Conservation (phyloP, 805 yeast genomes). For the Saccharomycopsis sp. region DNA sequence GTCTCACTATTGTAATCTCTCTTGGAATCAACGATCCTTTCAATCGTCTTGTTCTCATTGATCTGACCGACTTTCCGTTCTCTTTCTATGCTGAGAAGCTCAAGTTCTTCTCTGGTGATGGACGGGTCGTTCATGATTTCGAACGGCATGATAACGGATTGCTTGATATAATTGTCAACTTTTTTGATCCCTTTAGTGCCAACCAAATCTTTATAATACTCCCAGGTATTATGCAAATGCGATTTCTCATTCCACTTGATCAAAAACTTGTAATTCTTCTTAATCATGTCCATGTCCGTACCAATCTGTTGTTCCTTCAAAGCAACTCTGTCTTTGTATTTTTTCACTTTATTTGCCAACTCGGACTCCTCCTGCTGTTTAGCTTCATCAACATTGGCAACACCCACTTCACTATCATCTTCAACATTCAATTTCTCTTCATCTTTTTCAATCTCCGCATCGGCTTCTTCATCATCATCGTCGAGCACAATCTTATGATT, state of each 20-base stretch:
- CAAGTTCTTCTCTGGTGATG: constrained; percentile 86
- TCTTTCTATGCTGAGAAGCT: constrained; percentile 83
- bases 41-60: constrained; percentile 77
- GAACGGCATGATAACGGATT: constrained; percentile 60
- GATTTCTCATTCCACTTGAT: constrained; percentile 85
- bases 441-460: constrained; percentile 20
- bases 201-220: constrained; percentile 47
- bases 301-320: constrained; percentile 28
- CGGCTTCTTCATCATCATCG: constrained; percentile 23
- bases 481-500: constrained; percentile 40
- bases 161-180: constrained; percentile 83
- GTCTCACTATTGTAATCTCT: constrained; percentile 51
- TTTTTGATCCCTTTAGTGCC: constrained; percentile 68
- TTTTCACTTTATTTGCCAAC: constrained; percentile 21
- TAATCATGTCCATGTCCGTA: constrained; percentile 42
- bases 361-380: constrained; percentile 11
- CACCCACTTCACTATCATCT: too few species aligned
- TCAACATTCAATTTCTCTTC: constrained; percentile 22
- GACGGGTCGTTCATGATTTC: constrained; percentile 70
- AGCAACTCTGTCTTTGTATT: constrained; percentile 25
- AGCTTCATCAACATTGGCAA: neutral
- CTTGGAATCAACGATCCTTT: constrained; percentile 80
- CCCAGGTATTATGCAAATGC: constrained; percentile 96
- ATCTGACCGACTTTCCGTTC: constrained; percentile 79
- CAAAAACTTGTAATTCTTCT: constrained; percentile 47